Evolutionary conservation across 2,329 filamentous ascomycete genomes (phyloP), one percentile per base, ranked within the genome.

Genomic region (Pseudopithomyces maydicus): DNA sequence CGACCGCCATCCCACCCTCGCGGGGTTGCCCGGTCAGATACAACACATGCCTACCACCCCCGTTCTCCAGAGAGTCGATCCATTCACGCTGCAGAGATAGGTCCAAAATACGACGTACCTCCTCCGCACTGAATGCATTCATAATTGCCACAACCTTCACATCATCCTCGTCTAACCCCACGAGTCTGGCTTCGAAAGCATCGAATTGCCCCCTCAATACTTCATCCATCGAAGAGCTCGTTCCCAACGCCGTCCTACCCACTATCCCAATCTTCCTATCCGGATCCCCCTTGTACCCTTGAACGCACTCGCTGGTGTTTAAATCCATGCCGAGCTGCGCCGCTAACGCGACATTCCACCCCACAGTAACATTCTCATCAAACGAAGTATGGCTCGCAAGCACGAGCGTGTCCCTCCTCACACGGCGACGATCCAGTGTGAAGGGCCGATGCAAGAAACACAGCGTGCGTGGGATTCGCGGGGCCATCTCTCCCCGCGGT

Each of bases 1-100:
- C 75, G 48, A 71, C 72, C 32, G 64, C 52, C 42, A 76, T 53
- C 0, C 75, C 75, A 49, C 61, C 59, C 8, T 71, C 66, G 26
- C 76, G 66, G 17, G 74, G 67, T 32, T 76, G 72, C 2, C 76
- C 77, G 3, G 76, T 79, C 32, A 78, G 61, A 32, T 77, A 79
- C 6, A 79, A 57, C 1, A 78, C 58, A 38, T 71, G 59, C 8
- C 59, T 63, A 1, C 69, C 69, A n/a, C 45, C 47, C n/a, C 69
- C 63, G 6, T 35, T 23, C 29, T 58, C 59, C 26, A 57, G 59
- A 23, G 56, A 39, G 10, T 50, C 52, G 20, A 72, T 57, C 71
- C 71, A 74, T 1, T 62, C 64, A 8, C 57, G 58, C 46, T 67
- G 53, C 22, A 61, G 52, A 7, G 70, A 66, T 42, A 67, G 61